Percentiles rank a stretch among this genome's conserved stretches.
phyloP scores from a whole-genome alignment of 305 asterid species.

The Fraxinus greggii region DNA sequence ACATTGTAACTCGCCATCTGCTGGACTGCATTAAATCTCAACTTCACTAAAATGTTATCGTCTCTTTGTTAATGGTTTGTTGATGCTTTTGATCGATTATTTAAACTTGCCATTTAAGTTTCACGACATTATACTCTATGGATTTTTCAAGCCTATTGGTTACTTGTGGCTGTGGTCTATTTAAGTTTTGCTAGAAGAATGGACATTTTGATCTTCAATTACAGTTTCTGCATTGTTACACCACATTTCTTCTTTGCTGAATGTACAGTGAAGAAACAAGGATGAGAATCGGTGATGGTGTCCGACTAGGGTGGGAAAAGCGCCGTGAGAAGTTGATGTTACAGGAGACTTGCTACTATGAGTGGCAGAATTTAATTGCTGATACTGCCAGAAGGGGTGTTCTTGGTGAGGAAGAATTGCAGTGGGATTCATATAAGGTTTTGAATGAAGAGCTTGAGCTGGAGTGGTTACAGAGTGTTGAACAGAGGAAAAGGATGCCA shows the following conservation, averaged over 20 bases:
- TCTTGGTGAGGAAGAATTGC: conserved; percentile 67
- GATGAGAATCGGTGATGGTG: conserved; percentile 70
- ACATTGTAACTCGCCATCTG: neutral
- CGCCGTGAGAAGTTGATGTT: conserved; percentile 63
- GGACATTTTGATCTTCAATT: neutral
- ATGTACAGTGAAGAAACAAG: conserved; percentile 69
- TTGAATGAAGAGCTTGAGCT: conserved; percentile 49
- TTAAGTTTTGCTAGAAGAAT: neutral
- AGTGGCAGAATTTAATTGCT: conserved; percentile 81
- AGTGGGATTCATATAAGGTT: conserved; percentile 73
- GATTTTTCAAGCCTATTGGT: neutral
- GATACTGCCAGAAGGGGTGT: conserved; percentile 58
- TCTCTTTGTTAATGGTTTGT: neutral
- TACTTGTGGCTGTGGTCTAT: neutral
- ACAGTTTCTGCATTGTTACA: neutral
- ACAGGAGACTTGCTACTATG: conserved; percentile 73
- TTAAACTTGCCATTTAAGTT: neutral
- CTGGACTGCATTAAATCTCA: neutral
- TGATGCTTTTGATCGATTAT: neutral
- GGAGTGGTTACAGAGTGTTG: conserved; percentile 70
- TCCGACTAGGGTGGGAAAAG: conserved; percentile 80
- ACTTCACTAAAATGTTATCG: neutral
- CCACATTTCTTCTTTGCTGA: neutral
- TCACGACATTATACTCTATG: neutral
- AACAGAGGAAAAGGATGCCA: conserved; percentile 43